Evolutionary conservation across 164 flowering plant genomes (phyloP).

Genomic region (Stephania yunnanensis): DNA sequence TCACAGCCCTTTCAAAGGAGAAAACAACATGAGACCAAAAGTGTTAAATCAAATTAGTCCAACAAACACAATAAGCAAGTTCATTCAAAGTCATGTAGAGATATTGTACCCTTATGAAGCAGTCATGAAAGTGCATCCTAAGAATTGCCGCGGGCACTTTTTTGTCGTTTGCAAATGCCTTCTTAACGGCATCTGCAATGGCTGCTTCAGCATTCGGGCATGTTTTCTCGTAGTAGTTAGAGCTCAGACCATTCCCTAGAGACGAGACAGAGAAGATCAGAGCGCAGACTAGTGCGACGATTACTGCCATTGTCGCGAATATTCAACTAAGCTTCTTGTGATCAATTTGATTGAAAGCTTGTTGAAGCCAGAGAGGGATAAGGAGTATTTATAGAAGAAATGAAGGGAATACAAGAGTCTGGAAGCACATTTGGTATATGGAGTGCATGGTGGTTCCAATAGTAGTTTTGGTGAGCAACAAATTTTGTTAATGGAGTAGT

Average conservation of each 20-base stretch:
- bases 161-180: slow-evolving; percentile 43
- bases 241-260: slow-evolving; percentile 37
- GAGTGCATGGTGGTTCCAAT: slow-evolving; percentile 12
- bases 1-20: slow-evolving; percentile 56
- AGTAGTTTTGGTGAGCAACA: slow-evolving; percentile 18
- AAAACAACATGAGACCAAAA: not conserved
- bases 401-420: not conserved
- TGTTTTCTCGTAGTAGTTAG: slow-evolving; percentile 54
- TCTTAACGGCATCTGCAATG: slow-evolving; percentile 40
- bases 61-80: not conserved
- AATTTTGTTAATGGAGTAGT: slow-evolving; percentile 13
- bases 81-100: not conserved
- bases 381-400: slow-evolving; percentile 15
- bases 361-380: not conserved
- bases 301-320: slow-evolving; percentile 24
- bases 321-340: not conserved
- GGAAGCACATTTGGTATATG: not conserved
- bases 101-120: slow-evolving; percentile 66
- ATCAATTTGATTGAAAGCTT: not conserved
- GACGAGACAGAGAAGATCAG: slow-evolving; percentile 23
- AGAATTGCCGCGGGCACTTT: slow-evolving; percentile 79
- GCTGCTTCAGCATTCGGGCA: slow-evolving; percentile 59
- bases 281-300: slow-evolving; percentile 20
- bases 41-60: not conserved
- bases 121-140: slow-evolving; percentile 88